phyloP scores from a whole-genome alignment of 306 rosid genomes.

The Herpetospermum pedunculosum region DNA sequence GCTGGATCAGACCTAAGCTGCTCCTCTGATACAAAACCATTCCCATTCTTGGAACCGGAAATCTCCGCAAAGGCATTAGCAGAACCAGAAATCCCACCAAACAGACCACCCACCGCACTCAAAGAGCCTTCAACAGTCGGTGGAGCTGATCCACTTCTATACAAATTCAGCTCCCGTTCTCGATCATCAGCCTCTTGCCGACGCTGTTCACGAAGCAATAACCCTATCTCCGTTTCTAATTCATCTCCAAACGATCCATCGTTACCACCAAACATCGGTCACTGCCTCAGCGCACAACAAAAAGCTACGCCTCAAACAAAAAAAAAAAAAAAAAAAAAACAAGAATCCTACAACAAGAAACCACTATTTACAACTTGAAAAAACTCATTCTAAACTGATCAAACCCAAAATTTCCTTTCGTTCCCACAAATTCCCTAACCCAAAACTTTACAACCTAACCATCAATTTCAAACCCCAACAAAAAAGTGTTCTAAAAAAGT shows the following conservation, averaged over 20 bases:
- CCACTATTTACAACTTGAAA: constrained; percentile 26
- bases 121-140: constrained; percentile 83
- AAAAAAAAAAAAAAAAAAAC: constrained; percentile 4
- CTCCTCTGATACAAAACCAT: constrained; percentile 68
- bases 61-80: constrained; percentile 30
- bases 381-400: constrained; percentile 22
- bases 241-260: constrained; percentile 88
- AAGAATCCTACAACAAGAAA: constrained; percentile 14
- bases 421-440: constrained; percentile 9
- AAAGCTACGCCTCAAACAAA: constrained; percentile 16
- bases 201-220: constrained; percentile 73
- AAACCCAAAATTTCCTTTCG: constrained; percentile 16
- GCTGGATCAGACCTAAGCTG: constrained; percentile 92
- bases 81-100: constrained; percentile 24
- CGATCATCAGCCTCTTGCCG: constrained; percentile 63
- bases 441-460: constrained; percentile 3
- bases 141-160: constrained; percentile 89
- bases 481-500: not conserved
- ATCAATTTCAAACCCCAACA: not conserved
- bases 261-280: constrained; percentile 54
- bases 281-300: constrained; percentile 11
- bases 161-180: constrained; percentile 57
- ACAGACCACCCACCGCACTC: constrained; percentile 69
- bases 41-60: constrained; percentile 35
- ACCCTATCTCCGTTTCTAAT: constrained; percentile 65